Percentiles rank a stretch among this genome's conserved stretches.
phyloP scores from a whole-genome alignment of 345 rosid genomes.

The Lumnitzera littorea region DNA sequence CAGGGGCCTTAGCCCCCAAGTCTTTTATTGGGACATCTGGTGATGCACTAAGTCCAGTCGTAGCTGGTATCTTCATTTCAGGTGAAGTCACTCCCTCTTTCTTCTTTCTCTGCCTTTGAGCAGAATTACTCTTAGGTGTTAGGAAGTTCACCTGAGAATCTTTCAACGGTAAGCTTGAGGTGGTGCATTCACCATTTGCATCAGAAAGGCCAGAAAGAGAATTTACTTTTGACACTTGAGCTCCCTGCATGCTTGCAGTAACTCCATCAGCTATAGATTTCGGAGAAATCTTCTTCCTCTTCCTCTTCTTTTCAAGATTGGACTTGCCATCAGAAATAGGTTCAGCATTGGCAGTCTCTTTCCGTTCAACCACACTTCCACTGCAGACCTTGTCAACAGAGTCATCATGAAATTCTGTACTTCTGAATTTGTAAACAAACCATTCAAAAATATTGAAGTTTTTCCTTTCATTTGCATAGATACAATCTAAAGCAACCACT shows the following conservation, averaged over 20 bases:
- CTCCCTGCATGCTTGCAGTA: background rate
- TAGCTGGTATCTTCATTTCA: too few relatives aligned
- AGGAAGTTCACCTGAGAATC: slow-evolving; percentile 17
- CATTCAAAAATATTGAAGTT: slow-evolving; percentile 42
- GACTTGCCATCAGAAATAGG: slow-evolving; percentile 5
- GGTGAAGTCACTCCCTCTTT: background rate
- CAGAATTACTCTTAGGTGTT: slow-evolving; percentile 2
- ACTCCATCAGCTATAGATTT: background rate
- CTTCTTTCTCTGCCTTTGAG: background rate
- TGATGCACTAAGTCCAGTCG: too few relatives aligned
- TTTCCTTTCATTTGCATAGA: slow-evolving; percentile 29
- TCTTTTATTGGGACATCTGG: too few relatives aligned
- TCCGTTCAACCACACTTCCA: slow-evolving; percentile 38
- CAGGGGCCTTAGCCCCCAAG: too few relatives aligned
- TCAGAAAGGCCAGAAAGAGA: slow-evolving; percentile 36
- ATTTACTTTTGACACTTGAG: slow-evolving; percentile 2
- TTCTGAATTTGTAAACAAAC: slow-evolving; percentile 84
- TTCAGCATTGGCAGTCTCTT: slow-evolving; percentile 20
- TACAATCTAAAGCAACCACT: slow-evolving; percentile 43
- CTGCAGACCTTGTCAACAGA: slow-evolving; percentile 47
- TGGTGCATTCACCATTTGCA: slow-evolving; percentile 18
- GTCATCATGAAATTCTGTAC: slow-evolving; percentile 56
- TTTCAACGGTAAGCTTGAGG: slow-evolving; percentile 13
- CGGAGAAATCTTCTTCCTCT: slow-evolving; percentile 13
- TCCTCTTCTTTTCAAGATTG: slow-evolving; percentile 18